These are phyloP conservation scores for Punica granatum DNA, from an alignment of 345 rosid species.

Conservation along the genomic window DNA sequence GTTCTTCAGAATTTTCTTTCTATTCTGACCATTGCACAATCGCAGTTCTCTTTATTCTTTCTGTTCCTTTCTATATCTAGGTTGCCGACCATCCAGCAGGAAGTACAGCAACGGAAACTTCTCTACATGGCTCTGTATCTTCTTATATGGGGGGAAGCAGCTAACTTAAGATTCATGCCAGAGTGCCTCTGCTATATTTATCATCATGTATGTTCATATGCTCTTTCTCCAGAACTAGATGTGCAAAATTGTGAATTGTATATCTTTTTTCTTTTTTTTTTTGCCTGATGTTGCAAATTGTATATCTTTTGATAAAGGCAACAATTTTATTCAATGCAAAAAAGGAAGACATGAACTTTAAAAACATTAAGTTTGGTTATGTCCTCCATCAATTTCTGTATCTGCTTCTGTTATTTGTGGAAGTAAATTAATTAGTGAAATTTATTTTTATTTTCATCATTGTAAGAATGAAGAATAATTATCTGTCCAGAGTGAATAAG, in stretches of 20 bases:
- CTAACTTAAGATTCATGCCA: conserved; percentile 98
- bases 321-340: no score
- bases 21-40: conserved; percentile 2
- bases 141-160: conserved; percentile 99
- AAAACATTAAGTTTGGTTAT: no score
- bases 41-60: conserved; percentile 4
- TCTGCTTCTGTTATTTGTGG: no score
- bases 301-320: no score
- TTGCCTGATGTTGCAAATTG: no score
- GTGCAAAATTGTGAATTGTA: no score
- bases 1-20: not conserved
- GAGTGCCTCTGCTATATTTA: conserved; percentile 98
- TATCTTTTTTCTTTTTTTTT: not conserved
- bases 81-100: conserved; percentile 99
- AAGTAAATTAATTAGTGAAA: no score
- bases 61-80: conserved; percentile 29
- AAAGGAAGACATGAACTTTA: no score
- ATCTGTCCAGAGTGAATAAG: no score
- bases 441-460: no score
- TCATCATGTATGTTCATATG: conserved; percentile 75
- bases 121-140: conserved; percentile 95
- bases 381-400: no score
- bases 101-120: conserved; percentile 95
- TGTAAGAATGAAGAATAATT: no score
- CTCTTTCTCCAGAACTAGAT: not conserved